Evolutionary conservation across 495 filamentous ascomycete genomes (phyloP), one percentile per base, ranked within the genome.

Genomic region (Schizothecium vesticola): DNA sequence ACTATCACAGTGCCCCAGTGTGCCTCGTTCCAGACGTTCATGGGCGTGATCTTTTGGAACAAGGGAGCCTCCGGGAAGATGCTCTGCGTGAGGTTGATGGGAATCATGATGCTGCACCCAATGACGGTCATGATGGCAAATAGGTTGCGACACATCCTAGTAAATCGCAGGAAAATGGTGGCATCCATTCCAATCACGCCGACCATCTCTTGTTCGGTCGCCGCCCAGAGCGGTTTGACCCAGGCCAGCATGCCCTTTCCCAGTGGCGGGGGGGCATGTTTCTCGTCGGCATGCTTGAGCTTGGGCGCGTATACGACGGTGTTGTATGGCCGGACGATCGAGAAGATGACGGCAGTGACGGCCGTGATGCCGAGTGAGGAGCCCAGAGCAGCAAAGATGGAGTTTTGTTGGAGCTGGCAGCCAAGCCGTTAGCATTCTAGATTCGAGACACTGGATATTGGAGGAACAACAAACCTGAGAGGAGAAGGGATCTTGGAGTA

Each of bases 221-320:
- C 92, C 57, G 80, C 84, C 75, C 92, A 82, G 61, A 99, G 82
- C 0, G 96, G 94, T 56, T 80, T 80, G 29, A 94, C 72, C 95
- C 95, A 99, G 56, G 92, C 87, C 72, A 97, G 91, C 36, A 94
- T 75, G 21, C 93, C 92, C 73, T 89, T 96, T 51, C 90, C 92
- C 69, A 97, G 85, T 22, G 87, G 87, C n/a, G 95, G 95, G n/a
- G 95, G 95, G 24, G 91, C 84, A 82, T 97, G 93, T 81, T 92
- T 94, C 69, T 90, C 87, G 76, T 99, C 93, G 70, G 91, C 92
- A 83, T 97, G 89, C 73, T 95, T 96, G 69, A 96, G 84, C 73
- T 97, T 96, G 51, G 95, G 95, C 5, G 96, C 94, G 78, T 99
- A 99, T 56, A 98, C 93, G 71, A 92, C 83, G 56, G 86, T 88